Conservation (phyloP, 2,329 filamentous ascomycete genomes). For the Penicillium sp. region DNA sequence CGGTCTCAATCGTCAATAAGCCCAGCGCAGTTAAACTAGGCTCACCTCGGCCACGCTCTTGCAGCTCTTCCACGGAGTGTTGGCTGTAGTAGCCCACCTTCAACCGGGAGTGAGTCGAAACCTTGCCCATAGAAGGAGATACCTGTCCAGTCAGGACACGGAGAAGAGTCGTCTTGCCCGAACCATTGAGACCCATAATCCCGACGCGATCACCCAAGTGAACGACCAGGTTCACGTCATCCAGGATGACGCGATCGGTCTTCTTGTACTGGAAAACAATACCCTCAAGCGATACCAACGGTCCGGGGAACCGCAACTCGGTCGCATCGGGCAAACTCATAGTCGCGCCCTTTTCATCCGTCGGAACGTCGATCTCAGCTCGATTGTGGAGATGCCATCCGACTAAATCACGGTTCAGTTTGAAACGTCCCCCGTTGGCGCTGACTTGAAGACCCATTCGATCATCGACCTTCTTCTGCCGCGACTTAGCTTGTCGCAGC, state of each 20-base stretch:
- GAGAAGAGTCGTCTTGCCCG: conserved; percentile 77
- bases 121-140: conserved; percentile 60
- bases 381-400: conserved; percentile 62
- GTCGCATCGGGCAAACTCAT: conserved; percentile 62
- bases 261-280: conserved; percentile 64
- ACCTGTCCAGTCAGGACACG: conserved; percentile 65
- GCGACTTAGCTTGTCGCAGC: conserved; percentile 77
- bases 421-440: conserved; percentile 72
- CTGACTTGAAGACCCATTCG: conserved; percentile 74
- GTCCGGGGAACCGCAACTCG: conserved; percentile 72
- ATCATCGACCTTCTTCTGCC: conserved; percentile 82
- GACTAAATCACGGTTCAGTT: conserved; percentile 70
- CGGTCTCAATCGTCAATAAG: conserved; percentile 59
- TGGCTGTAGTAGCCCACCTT: conserved; percentile 77
- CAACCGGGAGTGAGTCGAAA: conserved; percentile 67
- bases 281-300: conserved; percentile 70
- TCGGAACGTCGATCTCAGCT: conserved; percentile 69
- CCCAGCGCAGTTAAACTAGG: conserved; percentile 63
- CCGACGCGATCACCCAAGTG: conserved; percentile 73
- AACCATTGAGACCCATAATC: conserved; percentile 75
- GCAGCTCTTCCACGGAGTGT: conserved; percentile 70
- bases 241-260: conserved; percentile 52
- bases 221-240: conserved; percentile 66
- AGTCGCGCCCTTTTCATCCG: conserved; percentile 58
- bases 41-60: conserved; percentile 53